A percentile compares a stretch with the other conserved stretches of the same genome.
These are phyloP conservation scores for Alternaria brassicicola DNA, from an alignment of 2,329 filamentous ascomycete genomes.

Conservation along the genomic window DNA sequence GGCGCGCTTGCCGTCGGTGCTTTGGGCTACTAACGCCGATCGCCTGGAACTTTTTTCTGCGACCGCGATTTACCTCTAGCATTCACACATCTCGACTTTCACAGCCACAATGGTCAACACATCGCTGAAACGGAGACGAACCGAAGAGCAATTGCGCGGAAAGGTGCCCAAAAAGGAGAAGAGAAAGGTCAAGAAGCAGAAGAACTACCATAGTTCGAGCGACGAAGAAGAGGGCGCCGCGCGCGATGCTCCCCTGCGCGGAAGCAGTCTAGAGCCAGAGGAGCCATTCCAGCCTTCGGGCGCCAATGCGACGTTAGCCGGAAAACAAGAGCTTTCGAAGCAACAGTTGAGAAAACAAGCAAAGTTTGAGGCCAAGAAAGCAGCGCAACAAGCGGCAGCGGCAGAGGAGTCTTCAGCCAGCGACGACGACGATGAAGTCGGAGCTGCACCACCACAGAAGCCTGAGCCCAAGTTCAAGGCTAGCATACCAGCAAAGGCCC, in stretches of 20 bases:
- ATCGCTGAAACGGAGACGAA: slow-evolving; percentile 62
- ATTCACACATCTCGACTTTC: slow-evolving; percentile 7
- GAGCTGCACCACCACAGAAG: slow-evolving; percentile 13
- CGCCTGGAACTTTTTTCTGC: slow-evolving; percentile 32
- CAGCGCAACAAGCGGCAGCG: slow-evolving; percentile 17
- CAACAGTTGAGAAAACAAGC: slow-evolving; percentile 26
- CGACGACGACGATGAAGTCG: slow-evolving; percentile 8
- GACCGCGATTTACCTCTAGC: slow-evolving; percentile 4
- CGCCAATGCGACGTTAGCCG: slow-evolving; percentile 28
- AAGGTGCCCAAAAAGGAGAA: slow-evolving; percentile 59
- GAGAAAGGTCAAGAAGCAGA: slow-evolving; percentile 68
- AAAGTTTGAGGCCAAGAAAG: slow-evolving; percentile 24
- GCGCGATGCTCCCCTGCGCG: slow-evolving; percentile 36
- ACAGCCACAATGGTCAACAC: slow-evolving; percentile 47
- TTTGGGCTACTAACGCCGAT: slow-evolving; percentile 30
- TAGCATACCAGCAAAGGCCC: slow-evolving; percentile 22
- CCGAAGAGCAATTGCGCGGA: slow-evolving; percentile 63
- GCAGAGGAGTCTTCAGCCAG: slow-evolving; percentile 19
- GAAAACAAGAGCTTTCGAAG: slow-evolving; percentile 15
- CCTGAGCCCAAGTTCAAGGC: slow-evolving; percentile 32
- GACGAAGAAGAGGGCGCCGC: slow-evolving; percentile 58
- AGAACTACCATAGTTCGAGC: slow-evolving; percentile 68
- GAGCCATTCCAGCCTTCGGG: slow-evolving; percentile 40
- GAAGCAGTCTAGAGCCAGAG: slow-evolving; percentile 20
- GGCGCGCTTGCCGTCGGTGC: slow-evolving; percentile 41